Evolutionary conservation across 768 basidiomycete genomes (phyloP).

Genomic region (Leccinellum luteum): DNA sequence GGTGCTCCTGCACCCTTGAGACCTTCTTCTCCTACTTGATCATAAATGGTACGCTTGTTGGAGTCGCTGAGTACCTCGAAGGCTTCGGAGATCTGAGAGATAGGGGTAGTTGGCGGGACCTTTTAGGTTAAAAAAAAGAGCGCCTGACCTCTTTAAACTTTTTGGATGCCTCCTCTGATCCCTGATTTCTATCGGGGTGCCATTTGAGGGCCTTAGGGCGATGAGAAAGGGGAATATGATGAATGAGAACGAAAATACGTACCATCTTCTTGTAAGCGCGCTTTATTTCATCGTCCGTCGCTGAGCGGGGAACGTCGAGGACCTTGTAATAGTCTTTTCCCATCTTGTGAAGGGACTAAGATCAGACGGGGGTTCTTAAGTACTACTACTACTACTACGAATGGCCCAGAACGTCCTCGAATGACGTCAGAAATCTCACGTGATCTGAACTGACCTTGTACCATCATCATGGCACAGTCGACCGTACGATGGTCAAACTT

Average conservation of each 20-base stretch:
- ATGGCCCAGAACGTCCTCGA: slow-evolving; percentile 34
- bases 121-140: too few species aligned
- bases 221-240: slow-evolving; percentile 3
- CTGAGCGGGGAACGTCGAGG: slow-evolving; percentile 70
- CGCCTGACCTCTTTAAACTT: slow-evolving; percentile 86
- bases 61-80: slow-evolving; percentile 93
- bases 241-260: slow-evolving; percentile 15
- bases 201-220: slow-evolving; percentile 77
- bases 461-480: too few species aligned
- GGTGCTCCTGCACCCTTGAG: slow-evolving; percentile 69
- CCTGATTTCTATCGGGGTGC: slow-evolving; percentile 91
- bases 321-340: slow-evolving; percentile 88
- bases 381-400: slow-evolving; percentile 11
- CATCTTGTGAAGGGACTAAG: slow-evolving; percentile 38
- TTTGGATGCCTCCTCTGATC: slow-evolving; percentile 79
- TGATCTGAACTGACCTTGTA: not conserved
- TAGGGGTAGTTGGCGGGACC: not conserved
- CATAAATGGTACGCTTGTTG: slow-evolving; percentile 81
- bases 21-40: slow-evolving; percentile 95
- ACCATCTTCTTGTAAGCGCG: slow-evolving; percentile 95
- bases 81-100: slow-evolving; percentile 79
- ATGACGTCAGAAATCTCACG: slow-evolving; percentile 29
- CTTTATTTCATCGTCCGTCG: slow-evolving; percentile 85
- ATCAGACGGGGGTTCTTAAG: not conserved
- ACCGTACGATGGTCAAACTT: slow-evolving; percentile 50